phyloP scores from a whole-genome alignment of 2,329 filamentous ascomycete species.

The Rutstroemia sydowiana region DNA sequence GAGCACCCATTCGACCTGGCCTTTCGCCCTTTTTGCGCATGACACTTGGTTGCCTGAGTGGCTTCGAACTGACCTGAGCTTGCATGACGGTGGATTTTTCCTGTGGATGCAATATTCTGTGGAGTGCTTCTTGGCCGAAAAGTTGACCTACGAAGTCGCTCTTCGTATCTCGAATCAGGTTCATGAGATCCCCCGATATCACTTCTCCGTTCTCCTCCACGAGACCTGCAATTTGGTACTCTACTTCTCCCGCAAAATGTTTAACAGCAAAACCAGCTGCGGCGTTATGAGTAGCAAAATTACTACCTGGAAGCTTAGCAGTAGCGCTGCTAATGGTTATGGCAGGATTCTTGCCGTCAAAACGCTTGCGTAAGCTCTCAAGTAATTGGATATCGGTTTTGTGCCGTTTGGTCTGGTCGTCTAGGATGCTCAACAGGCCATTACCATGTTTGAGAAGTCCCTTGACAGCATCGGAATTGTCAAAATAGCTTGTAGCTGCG shows the following conservation, averaged over 20 bases:
- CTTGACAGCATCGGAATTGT: conserved; percentile 91
- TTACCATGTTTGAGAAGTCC: conserved; percentile 89
- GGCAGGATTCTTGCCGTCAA: conserved; percentile 88
- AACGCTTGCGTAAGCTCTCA: conserved; percentile 85
- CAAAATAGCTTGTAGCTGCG: conserved; percentile 90
- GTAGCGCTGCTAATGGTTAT: conserved; percentile 73
- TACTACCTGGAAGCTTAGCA: conserved; percentile 74
- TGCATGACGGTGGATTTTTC: conserved; percentile 90
- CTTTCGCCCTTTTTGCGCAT: conserved; percentile 63
- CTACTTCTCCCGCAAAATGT: conserved; percentile 94
- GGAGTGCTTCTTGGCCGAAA: conserved; percentile 91
- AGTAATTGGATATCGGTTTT: conserved; percentile 84
- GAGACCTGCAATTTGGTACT: conserved; percentile 80
- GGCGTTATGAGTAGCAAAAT: conserved; percentile 78
- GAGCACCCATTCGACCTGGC: conserved; percentile 20
- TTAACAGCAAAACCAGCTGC: conserved; percentile 80
- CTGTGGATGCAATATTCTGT: conserved; percentile 87
- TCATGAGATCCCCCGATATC: conserved; percentile 92
- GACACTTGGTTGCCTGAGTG: conserved; percentile 85
- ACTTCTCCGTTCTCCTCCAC: conserved; percentile 95
- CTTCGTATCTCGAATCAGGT: conserved; percentile 80
- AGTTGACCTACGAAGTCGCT: conserved; percentile 83
- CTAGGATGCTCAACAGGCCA: conserved; percentile 85
- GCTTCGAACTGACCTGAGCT: conserved; percentile 92
- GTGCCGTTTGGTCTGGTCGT: conserved; percentile 88